Evolutionary conservation across 2,329 filamentous ascomycete genomes (phyloP), one percentile per base, ranked within the genome.

Genomic region (Pseudogymnoascus sp.): DNA sequence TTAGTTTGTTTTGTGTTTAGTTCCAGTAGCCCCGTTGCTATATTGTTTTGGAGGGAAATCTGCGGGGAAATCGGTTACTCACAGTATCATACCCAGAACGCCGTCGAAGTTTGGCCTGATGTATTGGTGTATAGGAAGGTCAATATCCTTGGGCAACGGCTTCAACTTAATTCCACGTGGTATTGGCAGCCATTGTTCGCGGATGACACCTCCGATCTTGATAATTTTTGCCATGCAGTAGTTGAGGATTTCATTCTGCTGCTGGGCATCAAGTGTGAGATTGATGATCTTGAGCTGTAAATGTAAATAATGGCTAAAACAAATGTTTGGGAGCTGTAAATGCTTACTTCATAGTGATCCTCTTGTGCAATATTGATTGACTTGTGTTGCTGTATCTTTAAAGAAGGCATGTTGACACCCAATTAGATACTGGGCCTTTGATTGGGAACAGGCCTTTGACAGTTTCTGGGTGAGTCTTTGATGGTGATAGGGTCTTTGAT

Each of bases 161-260:
- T 55, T 55, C n/a, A 55, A 33, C 28, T 7, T 8, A 18, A 12
- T 3, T 33, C 25, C n/a, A 8, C 49, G 49, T 55, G 49, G 49
- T 33, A 55, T 55, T 18, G 49, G 49, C 1, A 55, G 49, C 49
- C 49, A 55, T 12, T 55, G 49, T 33, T 55, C 49, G 28, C 49
- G 49, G 9, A 55, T 55, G n/a, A 33, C 49, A 21, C 49, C 49
- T 55, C 49, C 49, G 25, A 55, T 55, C n/a, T 55, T 12, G 49
- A 55, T 55, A 33, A 55, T 55, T 7, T 55, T 55, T n/a, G 28
- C 28, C 28, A 55, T 55, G 25, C 49, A 55, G 28, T 55, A 55
- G 12, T 16, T 33, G 49, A 55, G 49, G 8, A 55, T 55, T 21
- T 55, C 49, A 18, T 33, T 55, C 5, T 55, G 49, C 7, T 55